phyloP scores from a whole-genome alignment of 164 flowering plant species.

The Liquidambar formosana region DNA sequence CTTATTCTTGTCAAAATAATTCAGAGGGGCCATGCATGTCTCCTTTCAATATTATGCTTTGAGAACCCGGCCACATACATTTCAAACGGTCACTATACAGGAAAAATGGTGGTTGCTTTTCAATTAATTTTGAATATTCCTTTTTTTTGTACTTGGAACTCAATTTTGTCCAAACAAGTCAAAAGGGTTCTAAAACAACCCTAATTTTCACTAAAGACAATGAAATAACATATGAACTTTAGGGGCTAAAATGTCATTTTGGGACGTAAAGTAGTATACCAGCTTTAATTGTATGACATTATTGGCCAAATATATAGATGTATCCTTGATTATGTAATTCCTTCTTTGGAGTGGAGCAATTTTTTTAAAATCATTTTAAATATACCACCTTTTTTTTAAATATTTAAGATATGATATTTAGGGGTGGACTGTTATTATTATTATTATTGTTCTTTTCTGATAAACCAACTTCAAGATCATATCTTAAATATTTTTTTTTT shows the following conservation, averaged over 20 bases:
- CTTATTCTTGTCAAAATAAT: slow-evolving; percentile 26
- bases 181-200: slow-evolving; percentile 24
- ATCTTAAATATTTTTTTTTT: too few species aligned
- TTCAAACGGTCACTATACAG: slow-evolving; percentile 19
- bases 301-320: neutral
- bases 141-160: slow-evolving; percentile 33
- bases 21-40: slow-evolving; percentile 30
- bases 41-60: slow-evolving; percentile 26
- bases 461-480: too few species aligned
- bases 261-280: too few species aligned
- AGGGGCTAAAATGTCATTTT: too few species aligned
- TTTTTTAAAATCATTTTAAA: too few species aligned
- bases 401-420: too few species aligned
- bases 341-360: neutral
- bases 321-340: too few species aligned
- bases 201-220: neutral
- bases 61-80: slow-evolving; percentile 14
- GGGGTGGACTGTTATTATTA: too few species aligned
- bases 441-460: too few species aligned
- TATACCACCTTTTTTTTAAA: too few species aligned
- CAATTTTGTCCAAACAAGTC: slow-evolving; percentile 16
- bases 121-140: slow-evolving; percentile 54
- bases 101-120: slow-evolving; percentile 41
- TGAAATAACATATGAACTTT: neutral
- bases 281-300: too few species aligned